A percentile compares a stretch with the other conserved stretches of the same genome.
phyloP scores from a whole-genome alignment of 495 filamentous ascomycete species.

The Cercophora newfieldiana region DNA sequence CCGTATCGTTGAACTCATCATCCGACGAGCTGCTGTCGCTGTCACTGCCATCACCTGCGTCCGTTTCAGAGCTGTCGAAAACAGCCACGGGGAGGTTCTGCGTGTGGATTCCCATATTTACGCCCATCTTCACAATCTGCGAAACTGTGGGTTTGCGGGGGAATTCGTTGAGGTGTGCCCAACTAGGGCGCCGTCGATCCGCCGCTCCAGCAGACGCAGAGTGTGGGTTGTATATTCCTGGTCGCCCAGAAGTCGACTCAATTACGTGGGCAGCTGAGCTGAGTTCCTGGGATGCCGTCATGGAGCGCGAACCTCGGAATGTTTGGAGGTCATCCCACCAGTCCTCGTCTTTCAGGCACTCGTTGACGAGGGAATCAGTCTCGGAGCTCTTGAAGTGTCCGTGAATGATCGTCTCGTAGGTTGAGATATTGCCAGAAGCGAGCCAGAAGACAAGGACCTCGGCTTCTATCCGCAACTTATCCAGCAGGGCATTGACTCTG shows the following conservation, averaged over 20 bases:
- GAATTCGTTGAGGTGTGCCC: conserved; percentile 38
- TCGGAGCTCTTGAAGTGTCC: conserved; percentile 51
- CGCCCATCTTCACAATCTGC: conserved; percentile 60
- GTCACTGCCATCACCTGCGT: conserved; percentile 39
- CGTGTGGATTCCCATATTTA: conserved; percentile 73
- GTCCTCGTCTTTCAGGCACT: conserved; percentile 64
- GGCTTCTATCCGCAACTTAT: conserved; percentile 79
- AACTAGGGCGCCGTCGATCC: conserved; percentile 37
- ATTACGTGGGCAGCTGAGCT: conserved; percentile 34
- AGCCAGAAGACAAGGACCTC: conserved; percentile 80
- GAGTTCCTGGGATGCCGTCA: conserved; percentile 44
- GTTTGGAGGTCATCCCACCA: conserved; percentile 82
- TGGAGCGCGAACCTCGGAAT: conserved; percentile 58
- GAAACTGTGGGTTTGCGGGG: conserved; percentile 64
- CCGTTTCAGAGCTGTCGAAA: conserved; percentile 53
- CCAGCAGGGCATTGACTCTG: conserved; percentile 71
- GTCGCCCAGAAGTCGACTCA: conserved; percentile 37
- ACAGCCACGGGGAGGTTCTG: conserved; percentile 68
- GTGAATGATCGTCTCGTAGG: conserved; percentile 79
- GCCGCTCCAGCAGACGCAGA: conserved; percentile 22
- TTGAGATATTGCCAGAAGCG: conserved; percentile 67
- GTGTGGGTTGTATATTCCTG: conserved; percentile 33
- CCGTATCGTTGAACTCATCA: conserved; percentile 37
- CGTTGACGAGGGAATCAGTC: conserved; percentile 54
- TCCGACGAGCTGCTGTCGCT: conserved; percentile 47